Evolutionary conservation across 1,284 basidiomycete genomes (phyloP).

Genomic region (Apiotrichum mycotoxinovorans): DNA sequence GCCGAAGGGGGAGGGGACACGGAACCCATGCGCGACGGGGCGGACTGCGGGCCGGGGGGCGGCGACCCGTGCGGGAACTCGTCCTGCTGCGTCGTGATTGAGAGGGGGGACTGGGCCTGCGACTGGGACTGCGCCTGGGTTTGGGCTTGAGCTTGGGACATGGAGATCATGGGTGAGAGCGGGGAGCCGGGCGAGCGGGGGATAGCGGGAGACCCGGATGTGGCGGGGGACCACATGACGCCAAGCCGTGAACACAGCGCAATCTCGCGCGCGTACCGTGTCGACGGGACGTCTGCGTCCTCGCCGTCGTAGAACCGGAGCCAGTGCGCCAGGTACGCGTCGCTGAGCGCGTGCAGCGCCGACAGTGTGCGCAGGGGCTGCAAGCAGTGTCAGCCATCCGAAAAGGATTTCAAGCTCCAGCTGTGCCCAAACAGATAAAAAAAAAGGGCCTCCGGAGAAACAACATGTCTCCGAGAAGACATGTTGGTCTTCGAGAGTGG

Average conservation of each 20-base stretch:
- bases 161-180: not conserved
- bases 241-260: not conserved
- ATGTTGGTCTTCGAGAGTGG: too few species aligned
- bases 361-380: not conserved
- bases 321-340: not conserved
- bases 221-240: not conserved
- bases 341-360: not conserved
- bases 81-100: not conserved
- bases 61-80: not conserved
- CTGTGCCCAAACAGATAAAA: not conserved
- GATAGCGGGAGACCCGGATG: not conserved
- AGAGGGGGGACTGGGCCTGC: not conserved
- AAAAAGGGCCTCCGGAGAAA: not conserved
- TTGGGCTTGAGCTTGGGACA: too few species aligned
- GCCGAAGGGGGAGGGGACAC: not conserved
- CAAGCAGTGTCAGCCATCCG: not conserved
- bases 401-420: too few species aligned
- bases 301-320: conserved; percentile 1
- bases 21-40: not conserved
- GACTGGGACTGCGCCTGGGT: too few species aligned
- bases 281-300: not conserved
- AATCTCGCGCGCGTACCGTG: not conserved
- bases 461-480: not conserved
- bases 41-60: not conserved
- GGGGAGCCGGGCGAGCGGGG: not conserved